Conservation (phyloP, 2,329 filamentous ascomycete genomes). For the Lachnellula occidentalis region DNA sequence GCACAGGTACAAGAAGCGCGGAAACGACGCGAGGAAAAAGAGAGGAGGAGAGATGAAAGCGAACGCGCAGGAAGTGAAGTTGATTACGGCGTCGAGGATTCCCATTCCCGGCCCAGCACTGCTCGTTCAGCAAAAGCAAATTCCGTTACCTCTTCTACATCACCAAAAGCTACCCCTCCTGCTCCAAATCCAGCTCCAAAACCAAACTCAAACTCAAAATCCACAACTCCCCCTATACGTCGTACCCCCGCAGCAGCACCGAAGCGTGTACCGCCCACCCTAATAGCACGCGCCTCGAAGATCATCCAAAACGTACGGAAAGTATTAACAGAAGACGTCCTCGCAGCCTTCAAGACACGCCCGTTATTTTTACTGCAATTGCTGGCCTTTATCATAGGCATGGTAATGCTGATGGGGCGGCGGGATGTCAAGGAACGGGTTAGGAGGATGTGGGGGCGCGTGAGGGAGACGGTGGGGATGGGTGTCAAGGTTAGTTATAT, state of each 20-base stretch:
- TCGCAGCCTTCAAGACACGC: conserved; percentile 47
- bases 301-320: conserved; percentile 48
- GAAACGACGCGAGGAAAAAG: conserved; percentile 51
- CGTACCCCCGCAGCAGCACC: conserved; percentile 1
- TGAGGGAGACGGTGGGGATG: conserved; percentile 67
- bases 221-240: conserved; percentile 1
- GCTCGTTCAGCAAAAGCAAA: conserved; percentile 1
- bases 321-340: conserved; percentile 45
- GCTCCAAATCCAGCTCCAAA: not conserved
- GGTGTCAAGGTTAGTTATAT: conserved; percentile 97
- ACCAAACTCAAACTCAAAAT: not conserved
- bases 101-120: conserved; percentile 21
- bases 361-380: conserved; percentile 54
- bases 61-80: conserved; percentile 52
- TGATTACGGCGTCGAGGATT: conserved; percentile 63
- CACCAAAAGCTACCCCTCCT: conserved; percentile 24
- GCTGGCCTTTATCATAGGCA: conserved; percentile 72
- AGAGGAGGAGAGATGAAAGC: conserved; percentile 45
- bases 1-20: conserved; percentile 54
- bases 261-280: conserved; percentile 16
- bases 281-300: conserved; percentile 39
- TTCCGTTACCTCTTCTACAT: no score
- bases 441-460: conserved; percentile 59
- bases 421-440: conserved; percentile 70
- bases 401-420: conserved; percentile 71